Evolutionary conservation across 2,329 filamentous ascomycete species (phyloP).

Genomic region (Mollisiaceae sp.): DNA sequence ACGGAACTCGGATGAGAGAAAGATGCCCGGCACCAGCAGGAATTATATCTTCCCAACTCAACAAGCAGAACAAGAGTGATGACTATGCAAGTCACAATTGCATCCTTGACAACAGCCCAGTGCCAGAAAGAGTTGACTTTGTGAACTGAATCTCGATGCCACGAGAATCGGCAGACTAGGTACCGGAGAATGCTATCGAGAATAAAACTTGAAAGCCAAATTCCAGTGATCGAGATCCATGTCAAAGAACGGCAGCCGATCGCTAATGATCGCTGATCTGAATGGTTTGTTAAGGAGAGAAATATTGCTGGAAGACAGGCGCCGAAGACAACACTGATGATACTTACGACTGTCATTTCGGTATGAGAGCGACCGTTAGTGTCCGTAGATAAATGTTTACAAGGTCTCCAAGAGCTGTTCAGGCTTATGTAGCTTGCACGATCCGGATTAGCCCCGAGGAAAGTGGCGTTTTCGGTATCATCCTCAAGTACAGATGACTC

Average conservation of each 20-base stretch:
- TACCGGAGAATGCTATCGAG: slow-evolving; percentile 10
- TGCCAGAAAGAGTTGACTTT: neutral
- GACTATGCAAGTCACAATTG: slow-evolving; percentile 3
- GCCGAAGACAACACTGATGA: slow-evolving; percentile 17
- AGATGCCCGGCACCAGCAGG: slow-evolving; percentile 19
- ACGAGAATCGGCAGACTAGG: neutral
- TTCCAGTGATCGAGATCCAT: slow-evolving; percentile 4
- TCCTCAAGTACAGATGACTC: neutral
- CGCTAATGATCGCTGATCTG: slow-evolving; percentile 5
- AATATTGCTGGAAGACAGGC: slow-evolving; percentile 14
- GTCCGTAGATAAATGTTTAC: slow-evolving; percentile 9
- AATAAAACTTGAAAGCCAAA: slow-evolving; percentile 10
- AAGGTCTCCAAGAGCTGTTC: slow-evolving; percentile 14
- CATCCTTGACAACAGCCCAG: slow-evolving; percentile 16
- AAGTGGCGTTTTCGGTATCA: neutral
- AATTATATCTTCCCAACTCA: slow-evolving; percentile 17
- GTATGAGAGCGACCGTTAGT: neutral
- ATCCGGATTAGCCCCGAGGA: neutral
- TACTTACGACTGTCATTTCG: neutral
- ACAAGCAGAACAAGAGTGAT: slow-evolving; percentile 9
- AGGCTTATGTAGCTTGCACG: slow-evolving; percentile 8
- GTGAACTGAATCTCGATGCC: neutral
- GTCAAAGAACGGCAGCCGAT: slow-evolving; percentile 16
- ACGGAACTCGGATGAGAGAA: slow-evolving; percentile 7
- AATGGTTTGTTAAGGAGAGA: slow-evolving; percentile 15